Base-by-base conservation (phyloP, 805 yeast species). In the Candida montana region DNA sequence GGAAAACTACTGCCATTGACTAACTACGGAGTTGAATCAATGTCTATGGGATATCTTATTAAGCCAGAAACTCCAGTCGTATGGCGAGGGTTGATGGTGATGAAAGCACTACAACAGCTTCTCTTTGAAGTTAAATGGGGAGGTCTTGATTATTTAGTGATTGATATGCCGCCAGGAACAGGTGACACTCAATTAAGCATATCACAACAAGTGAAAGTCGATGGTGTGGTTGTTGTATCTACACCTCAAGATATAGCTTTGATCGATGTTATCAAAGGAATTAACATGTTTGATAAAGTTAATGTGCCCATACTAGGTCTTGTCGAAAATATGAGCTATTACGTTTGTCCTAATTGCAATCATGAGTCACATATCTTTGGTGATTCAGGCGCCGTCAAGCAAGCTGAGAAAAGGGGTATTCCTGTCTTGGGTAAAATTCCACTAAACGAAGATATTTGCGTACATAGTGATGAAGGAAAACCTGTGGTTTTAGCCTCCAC, bases 111-210 rank as follows among this genome's bases (percentile, higher is more conserved):
- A 19, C 88, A 87, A 51, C 95, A 87, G 54, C 68, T 87, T n/a
- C 57, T 87, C 9, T 87, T 82, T 52, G 95, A 87, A 41, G 95
- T 87, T 1, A 74, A 79, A 34, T 87, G 95, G 95, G 66, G 68
- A 21, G 55, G 59, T 5, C 57, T 86, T 33, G 95, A 87, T 55
- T 71, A 79, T 18, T 64, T 87, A 36, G 81, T 87, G 2, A 66
- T 87, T 10, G 95, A 87, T 52, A 74, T 87, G 84, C 95, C 95
- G 0, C 95, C 95, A 1, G 95, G 95, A 3, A 87, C 95, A 0
- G 95, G 95, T 16, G 95, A 87, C 57, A 81, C 85, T 0, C 95
- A 87, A 54, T 67, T 87, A 41, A 83, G 95, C 0, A 68, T 87
- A n/a, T 79, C 88, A 21, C 95, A 87, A 59, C 83, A 79, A 52